These are phyloP conservation scores for Exophiala phaeomuriformis DNA, from an alignment of 2,329 filamentous ascomycete species.

Conservation along the genomic window DNA sequence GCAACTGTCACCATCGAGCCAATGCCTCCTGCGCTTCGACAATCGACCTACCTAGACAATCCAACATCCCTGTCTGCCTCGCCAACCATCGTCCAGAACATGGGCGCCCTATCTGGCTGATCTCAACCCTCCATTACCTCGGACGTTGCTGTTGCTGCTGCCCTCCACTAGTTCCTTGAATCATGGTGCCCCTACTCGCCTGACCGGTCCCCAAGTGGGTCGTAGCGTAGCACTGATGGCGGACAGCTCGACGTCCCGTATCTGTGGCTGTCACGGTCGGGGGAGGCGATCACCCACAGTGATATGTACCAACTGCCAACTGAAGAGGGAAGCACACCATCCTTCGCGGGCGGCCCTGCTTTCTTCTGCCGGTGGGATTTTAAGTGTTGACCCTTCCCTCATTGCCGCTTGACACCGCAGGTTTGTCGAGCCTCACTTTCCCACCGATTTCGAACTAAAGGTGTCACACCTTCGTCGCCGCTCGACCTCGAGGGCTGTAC, in stretches of 20 bases:
- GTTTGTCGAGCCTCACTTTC: too few relatives aligned
- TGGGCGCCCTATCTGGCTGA: background rate
- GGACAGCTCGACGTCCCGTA: conserved; percentile 1
- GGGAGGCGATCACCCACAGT: background rate
- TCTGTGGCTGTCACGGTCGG: conserved; percentile 1
- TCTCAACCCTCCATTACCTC: background rate
- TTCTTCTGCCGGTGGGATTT: too few relatives aligned
- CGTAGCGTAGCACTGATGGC: conserved; percentile 11
- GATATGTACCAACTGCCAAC: background rate
- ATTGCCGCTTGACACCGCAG: too few relatives aligned
- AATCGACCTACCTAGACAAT: background rate
- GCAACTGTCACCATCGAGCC: background rate
- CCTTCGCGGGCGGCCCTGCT: too few relatives aligned
- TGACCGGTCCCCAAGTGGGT: conserved; percentile 4
- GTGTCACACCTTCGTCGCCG: too few relatives aligned
- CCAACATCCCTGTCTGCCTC: conserved; percentile 3
- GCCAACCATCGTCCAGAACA: conserved; percentile 4
- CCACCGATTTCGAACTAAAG: too few relatives aligned
- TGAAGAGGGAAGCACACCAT: background rate
- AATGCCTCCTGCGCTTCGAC: conserved; percentile 2
- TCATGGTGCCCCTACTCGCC: conserved; percentile 1
- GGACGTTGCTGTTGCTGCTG: background rate
- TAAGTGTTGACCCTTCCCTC: too few relatives aligned
- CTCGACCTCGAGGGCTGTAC: too few relatives aligned
- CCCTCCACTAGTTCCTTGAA: background rate